These are phyloP conservation scores for Suhomyces bokatorum DNA, from an alignment of 1,139 yeast genomes.

Conservation along the genomic window DNA sequence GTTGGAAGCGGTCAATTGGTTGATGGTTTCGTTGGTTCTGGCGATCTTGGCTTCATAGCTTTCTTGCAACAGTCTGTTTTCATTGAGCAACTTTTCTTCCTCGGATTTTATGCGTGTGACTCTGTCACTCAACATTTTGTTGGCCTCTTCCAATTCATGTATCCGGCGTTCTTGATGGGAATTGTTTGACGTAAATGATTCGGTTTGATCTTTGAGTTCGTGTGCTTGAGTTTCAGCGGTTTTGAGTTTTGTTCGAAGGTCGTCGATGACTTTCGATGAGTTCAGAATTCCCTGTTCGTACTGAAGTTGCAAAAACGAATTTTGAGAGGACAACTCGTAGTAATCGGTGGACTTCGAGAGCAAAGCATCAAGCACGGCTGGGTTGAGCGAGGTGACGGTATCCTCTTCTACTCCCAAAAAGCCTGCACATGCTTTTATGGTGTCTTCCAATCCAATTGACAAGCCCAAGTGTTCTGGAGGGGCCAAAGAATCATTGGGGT, in stretches of 20 bases:
- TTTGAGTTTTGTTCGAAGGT: slow-evolving; percentile 15
- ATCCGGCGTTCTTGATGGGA: slow-evolving; percentile 9
- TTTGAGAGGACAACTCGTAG: slow-evolving; percentile 52
- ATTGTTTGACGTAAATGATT: slow-evolving; percentile 1
- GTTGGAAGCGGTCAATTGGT: slow-evolving; percentile 47
- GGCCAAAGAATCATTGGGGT: slow-evolving; percentile 5
- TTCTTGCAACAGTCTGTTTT: slow-evolving; percentile 31
- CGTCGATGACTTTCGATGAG: slow-evolving; percentile 15
- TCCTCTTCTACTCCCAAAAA: slow-evolving; percentile 40
- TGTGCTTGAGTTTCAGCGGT: slow-evolving; percentile 14
- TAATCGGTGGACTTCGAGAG: slow-evolving; percentile 47
- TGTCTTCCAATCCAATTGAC: slow-evolving; percentile 8
- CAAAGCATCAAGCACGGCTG: slow-evolving; percentile 30
- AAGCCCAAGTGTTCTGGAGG: slow-evolving; percentile 3
- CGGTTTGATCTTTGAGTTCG: slow-evolving; percentile 13
- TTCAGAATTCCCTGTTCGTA: slow-evolving; percentile 53
- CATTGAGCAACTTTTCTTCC: slow-evolving; percentile 30
- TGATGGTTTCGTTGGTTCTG: slow-evolving; percentile 54
- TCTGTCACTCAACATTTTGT: slow-evolving; percentile 14
- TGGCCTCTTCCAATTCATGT: slow-evolving; percentile 15
- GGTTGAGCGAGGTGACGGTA: slow-evolving; percentile 18
- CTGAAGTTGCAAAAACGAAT: slow-evolving; percentile 50
- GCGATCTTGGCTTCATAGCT: slow-evolving; percentile 44
- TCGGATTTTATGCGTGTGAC: slow-evolving; percentile 18
- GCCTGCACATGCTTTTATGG: slow-evolving; percentile 21